phyloP scores from a whole-genome alignment of 768 basidiomycete genomes.

The Rhizopogon roseolus region DNA sequence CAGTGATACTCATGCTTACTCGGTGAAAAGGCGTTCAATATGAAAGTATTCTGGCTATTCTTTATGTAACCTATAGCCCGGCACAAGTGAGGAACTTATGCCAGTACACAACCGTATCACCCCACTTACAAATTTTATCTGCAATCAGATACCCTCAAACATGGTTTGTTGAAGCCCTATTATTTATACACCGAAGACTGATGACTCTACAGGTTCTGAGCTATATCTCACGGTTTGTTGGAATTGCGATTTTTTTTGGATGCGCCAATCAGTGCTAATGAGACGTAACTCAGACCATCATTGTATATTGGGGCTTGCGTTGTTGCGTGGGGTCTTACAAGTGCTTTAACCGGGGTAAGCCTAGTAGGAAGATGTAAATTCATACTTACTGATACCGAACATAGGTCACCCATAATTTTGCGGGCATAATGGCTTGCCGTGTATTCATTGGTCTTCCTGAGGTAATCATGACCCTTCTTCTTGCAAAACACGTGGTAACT shows the following conservation, averaged over 20 bases:
- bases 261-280: background rate
- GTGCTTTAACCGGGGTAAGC: constrained; percentile 54
- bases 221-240: constrained; percentile 43
- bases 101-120: background rate
- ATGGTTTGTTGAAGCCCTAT: constrained; percentile 36
- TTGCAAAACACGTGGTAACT: no score
- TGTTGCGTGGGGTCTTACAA: constrained; percentile 58
- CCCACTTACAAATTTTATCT: background rate
- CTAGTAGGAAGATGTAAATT: background rate
- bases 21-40: constrained; percentile 43
- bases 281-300: constrained; percentile 41
- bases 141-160: constrained; percentile 51
- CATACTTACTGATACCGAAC: background rate
- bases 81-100: constrained; percentile 25
- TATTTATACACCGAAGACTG: background rate
- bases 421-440: constrained; percentile 51
- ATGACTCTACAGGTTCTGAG: constrained; percentile 43
- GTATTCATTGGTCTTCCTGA: constrained; percentile 64
- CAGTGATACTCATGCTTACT: background rate
- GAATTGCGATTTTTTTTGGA: background rate
- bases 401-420: constrained; percentile 50
- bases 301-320: constrained; percentile 59
- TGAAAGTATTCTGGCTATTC: constrained; percentile 44
- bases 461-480: constrained; percentile 15
- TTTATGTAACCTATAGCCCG: constrained; percentile 58